Evolutionary conservation across 2,329 filamentous ascomycete species (phyloP).

Genomic region (Exophiala dermatitidis): DNA sequence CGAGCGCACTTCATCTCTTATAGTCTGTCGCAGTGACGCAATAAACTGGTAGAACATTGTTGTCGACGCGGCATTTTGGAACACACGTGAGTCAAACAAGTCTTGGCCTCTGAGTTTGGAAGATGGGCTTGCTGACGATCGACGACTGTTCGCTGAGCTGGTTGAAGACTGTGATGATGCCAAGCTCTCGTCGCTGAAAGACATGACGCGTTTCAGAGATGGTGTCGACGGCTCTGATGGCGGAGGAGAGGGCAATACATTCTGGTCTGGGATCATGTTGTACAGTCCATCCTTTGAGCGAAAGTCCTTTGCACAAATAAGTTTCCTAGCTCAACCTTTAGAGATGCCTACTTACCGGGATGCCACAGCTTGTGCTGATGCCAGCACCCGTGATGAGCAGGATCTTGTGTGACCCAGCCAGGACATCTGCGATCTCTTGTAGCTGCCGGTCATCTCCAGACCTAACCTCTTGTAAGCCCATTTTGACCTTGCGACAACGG

Average conservation of each 20-base stretch:
- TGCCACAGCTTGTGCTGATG: conserved; percentile 69
- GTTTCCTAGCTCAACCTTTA: conserved; percentile 8
- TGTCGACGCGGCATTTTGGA: conserved; percentile 60
- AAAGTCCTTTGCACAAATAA: conserved; percentile 23
- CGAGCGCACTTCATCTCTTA: conserved; percentile 49
- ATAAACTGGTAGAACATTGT: conserved; percentile 67
- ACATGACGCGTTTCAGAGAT: conserved; percentile 7
- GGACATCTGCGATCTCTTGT: conserved; percentile 57
- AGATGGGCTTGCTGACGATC: conserved; percentile 28
- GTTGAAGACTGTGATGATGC: conserved; percentile 37
- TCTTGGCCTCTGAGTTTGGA: conserved; percentile 60
- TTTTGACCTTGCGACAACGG: conserved; percentile 6
- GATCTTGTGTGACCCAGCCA: conserved; percentile 61
- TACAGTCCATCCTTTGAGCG: conserved; percentile 58
- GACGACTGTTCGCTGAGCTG: conserved; percentile 35
- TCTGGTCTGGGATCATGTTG: conserved; percentile 58
- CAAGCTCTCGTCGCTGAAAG: conserved; percentile 43
- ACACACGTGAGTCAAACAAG: conserved; percentile 64
- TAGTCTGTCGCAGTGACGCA: conserved; percentile 58
- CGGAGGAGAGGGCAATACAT: conserved; percentile 31
- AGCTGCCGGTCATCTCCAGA: conserved; percentile 47
- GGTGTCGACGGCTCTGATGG: conserved; percentile 24
- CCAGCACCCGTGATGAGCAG: conserved; percentile 65
- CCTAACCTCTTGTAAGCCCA: conserved; percentile 28
- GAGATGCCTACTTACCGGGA: conserved; percentile 50